Percentiles rank a stretch among this genome's conserved stretches.
Conservation (phyloP, 164 flowering plant species). For the Dillenia turbinata region DNA sequence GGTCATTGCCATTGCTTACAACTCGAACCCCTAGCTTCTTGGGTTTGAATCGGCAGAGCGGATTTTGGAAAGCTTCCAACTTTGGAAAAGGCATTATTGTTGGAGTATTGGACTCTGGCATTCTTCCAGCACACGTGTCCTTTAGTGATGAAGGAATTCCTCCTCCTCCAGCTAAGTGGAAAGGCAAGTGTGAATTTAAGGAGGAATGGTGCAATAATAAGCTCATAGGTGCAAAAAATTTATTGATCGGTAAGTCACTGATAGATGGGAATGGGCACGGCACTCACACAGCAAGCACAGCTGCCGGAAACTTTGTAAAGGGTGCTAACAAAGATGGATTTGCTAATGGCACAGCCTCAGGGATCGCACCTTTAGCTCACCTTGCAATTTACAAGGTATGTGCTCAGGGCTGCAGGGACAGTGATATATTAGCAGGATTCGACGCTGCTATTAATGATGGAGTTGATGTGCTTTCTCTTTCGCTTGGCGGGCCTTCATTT, state of each 20-base stretch:
- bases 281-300: slow-evolving; percentile 18
- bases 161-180: background rate
- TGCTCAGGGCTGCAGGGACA: background rate
- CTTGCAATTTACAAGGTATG: slow-evolving; percentile 8
- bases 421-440: slow-evolving; percentile 7
- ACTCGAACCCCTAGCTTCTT: slow-evolving; percentile 9
- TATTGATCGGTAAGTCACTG: background rate
- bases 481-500: slow-evolving; percentile 4
- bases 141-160: slow-evolving; percentile 9
- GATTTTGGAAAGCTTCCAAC: slow-evolving; percentile 5
- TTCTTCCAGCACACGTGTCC: slow-evolving; percentile 1
- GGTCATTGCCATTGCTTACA: background rate
- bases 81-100: slow-evolving; percentile 7
- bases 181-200: background rate
- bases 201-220: background rate
- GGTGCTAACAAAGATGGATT: background rate
- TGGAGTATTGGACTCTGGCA: slow-evolving; percentile 8
- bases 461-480: slow-evolving; percentile 16
- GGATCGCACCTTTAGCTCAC: background rate
- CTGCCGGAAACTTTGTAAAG: slow-evolving; percentile 7
- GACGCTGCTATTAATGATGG: slow-evolving; percentile 13
- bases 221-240: background rate
- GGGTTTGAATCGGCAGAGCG: background rate
- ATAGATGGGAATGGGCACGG: slow-evolving; percentile 15
- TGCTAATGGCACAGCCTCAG: slow-evolving; percentile 11